Percentiles rank a stretch among this genome's conserved stretches.
Evolutionary conservation across 2,329 filamentous ascomycete genomes (phyloP).

Genomic region (Exophiala sp.): DNA sequence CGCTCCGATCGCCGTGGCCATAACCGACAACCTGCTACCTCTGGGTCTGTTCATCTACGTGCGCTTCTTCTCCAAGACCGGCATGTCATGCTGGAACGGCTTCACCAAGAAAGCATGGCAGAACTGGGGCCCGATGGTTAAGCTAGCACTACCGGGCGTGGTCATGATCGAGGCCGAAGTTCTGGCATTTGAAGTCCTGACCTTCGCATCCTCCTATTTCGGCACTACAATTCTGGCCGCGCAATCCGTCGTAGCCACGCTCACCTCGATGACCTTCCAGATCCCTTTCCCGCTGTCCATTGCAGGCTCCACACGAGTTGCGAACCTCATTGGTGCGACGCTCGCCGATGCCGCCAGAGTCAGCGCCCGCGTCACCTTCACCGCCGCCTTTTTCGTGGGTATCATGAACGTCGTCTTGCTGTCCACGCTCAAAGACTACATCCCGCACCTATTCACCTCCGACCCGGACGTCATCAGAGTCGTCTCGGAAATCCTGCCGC

Average conservation of each 20-base stretch:
- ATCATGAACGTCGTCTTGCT: constrained; percentile 70
- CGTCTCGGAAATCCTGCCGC: constrained; percentile 64
- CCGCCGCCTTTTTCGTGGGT: constrained; percentile 63
- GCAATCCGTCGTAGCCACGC: constrained; percentile 74
- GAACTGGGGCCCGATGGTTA: constrained; percentile 81
- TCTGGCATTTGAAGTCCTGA: constrained; percentile 86
- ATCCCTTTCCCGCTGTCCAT: constrained; percentile 89
- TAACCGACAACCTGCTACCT: constrained; percentile 70
- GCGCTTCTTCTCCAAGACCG: constrained; percentile 51
- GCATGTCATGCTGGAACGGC: constrained; percentile 73
- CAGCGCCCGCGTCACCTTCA: constrained; percentile 70
- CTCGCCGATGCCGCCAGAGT: constrained; percentile 73
- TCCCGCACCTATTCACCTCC: constrained; percentile 72
- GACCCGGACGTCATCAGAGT: constrained; percentile 64
- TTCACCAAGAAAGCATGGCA: constrained; percentile 62
- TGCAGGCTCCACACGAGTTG: constrained; percentile 78
- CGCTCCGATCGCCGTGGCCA: constrained; percentile 68
- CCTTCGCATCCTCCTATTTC: constrained; percentile 72
- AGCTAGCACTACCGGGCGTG: constrained; percentile 78
- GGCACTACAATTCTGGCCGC: constrained; percentile 75
- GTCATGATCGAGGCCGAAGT: constrained; percentile 94
- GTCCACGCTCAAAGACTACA: constrained; percentile 60
- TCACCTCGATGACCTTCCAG: constrained; percentile 77
- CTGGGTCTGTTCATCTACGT: constrained; percentile 69
- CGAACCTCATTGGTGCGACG: constrained; percentile 84